phyloP scores from a whole-genome alignment of 225 moss, liverwort and hornwort genomes.

The Anthoceros angustus region DNA sequence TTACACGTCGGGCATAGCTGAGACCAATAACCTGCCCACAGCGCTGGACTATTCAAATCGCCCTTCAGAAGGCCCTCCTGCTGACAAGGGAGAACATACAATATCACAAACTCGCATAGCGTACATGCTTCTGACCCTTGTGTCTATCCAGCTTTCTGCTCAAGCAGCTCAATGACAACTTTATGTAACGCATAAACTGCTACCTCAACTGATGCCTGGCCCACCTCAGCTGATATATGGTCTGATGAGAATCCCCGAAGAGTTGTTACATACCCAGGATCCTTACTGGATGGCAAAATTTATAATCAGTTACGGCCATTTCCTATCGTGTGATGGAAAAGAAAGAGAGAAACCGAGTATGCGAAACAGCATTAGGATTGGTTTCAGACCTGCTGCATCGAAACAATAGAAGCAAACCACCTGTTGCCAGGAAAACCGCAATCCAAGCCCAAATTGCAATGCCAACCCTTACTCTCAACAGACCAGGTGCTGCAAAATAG shows the following conservation, averaged over 20 bases:
- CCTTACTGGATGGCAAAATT: slow-evolving; percentile 44
- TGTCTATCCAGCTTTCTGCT: too few relatives aligned
- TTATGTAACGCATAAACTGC: too few relatives aligned
- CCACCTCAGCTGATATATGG: slow-evolving; percentile 30
- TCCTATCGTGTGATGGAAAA: background rate
- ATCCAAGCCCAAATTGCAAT: slow-evolving; percentile 83
- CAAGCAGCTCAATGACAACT: too few relatives aligned
- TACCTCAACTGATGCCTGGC: background rate
- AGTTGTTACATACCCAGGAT: slow-evolving; percentile 68
- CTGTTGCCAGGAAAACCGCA: slow-evolving; percentile 47
- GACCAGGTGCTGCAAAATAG: slow-evolving; percentile 31
- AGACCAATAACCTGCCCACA: slow-evolving; percentile 87
- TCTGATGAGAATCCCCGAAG: slow-evolving; percentile 25
- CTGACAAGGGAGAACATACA: background rate
- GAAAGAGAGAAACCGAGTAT: background rate
- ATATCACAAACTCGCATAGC: background rate
- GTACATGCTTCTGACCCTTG: background rate
- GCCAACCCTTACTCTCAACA: slow-evolving; percentile 74
- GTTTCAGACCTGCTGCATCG: slow-evolving; percentile 55
- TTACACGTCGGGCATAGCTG: slow-evolving; percentile 99
- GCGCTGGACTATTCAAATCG: slow-evolving; percentile 54
- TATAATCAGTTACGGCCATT: background rate
- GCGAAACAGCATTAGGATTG: background rate
- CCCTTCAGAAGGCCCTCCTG: slow-evolving; percentile 60
- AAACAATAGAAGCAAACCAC: slow-evolving; percentile 75